Percentiles rank a stretch among this genome's conserved stretches.
These are phyloP conservation scores for Penicillium corylophilum DNA, from an alignment of 2,329 filamentous ascomycete genomes.

Conservation along the genomic window DNA sequence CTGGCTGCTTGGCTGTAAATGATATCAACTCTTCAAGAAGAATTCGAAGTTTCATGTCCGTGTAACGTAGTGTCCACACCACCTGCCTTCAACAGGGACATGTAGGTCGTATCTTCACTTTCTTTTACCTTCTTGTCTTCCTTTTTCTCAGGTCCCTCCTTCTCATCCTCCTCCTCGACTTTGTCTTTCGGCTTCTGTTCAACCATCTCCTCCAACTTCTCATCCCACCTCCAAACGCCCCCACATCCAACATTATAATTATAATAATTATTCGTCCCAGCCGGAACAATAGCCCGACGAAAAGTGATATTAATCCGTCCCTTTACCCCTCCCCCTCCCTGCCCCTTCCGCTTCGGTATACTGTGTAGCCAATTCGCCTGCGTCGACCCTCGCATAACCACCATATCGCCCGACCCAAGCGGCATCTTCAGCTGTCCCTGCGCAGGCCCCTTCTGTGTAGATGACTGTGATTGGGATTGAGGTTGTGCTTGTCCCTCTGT, in stretches of 20 bases:
- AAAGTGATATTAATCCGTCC: slow-evolving; percentile 78
- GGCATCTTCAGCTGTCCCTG: slow-evolving; percentile 47
- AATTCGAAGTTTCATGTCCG: background rate
- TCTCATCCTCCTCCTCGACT: background rate
- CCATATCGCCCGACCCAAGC: slow-evolving; percentile 70
- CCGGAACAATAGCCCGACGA: slow-evolving; percentile 66
- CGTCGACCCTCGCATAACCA: slow-evolving; percentile 74
- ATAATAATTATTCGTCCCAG: slow-evolving; percentile 79
- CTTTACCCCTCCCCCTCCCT: slow-evolving; percentile 55
- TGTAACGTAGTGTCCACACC: background rate
- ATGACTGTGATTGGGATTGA: no score
- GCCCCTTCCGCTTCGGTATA: slow-evolving; percentile 70
- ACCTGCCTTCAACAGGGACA: background rate
- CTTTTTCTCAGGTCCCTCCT: background rate
- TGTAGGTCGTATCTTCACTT: background rate
- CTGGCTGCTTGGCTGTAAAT: background rate
- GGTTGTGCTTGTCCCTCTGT: background rate
- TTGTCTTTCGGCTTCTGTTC: no score
- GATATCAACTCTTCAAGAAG: background rate
- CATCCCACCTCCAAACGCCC: slow-evolving; percentile 67
- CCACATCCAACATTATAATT: slow-evolving; percentile 76
- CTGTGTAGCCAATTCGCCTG: slow-evolving; percentile 76
- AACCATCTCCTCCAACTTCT: slow-evolving; percentile 31
- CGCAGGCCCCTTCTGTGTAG: slow-evolving; percentile 14
- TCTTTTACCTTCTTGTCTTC: background rate